Percentiles rank a stretch among this genome's conserved stretches.
These are phyloP conservation scores for Leccinum fuscescens DNA, from an alignment of 1,284 basidiomycete genomes.

Conservation along the genomic window DNA sequence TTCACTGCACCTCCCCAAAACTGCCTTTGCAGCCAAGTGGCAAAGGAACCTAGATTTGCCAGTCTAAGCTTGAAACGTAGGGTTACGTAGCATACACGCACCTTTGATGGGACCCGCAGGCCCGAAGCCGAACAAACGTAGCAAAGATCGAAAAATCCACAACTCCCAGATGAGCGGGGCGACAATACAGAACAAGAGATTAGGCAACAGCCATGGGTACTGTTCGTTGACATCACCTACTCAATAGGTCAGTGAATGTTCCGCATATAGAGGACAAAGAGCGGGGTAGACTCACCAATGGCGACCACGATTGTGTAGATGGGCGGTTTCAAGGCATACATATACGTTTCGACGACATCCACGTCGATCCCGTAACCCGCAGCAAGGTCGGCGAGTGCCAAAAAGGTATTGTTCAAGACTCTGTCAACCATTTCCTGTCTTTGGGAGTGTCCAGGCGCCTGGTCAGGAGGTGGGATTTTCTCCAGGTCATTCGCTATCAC, in stretches of 20 bases:
- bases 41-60: constrained; percentile 9
- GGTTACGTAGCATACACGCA: not conserved
- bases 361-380: constrained; percentile 1
- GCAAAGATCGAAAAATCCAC: constrained; percentile 12
- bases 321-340: not conserved
- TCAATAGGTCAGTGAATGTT: not conserved
- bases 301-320: not conserved
- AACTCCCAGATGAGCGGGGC: constrained; percentile 10
- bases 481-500: not conserved
- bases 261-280: not conserved
- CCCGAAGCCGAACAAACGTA: constrained; percentile 20
- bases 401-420: constrained; percentile 2
- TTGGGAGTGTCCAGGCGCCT: constrained; percentile 3
- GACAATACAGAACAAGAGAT: constrained; percentile 6
- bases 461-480: not conserved
- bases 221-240: constrained; percentile 19
- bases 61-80: not conserved
- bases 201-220: constrained; percentile 9
- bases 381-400: constrained; percentile 1
- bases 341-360: not conserved
- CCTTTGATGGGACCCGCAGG: constrained; percentile 18
- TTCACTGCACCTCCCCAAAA: constrained; percentile 6
- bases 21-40: constrained; percentile 11
- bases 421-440: constrained; percentile 5
- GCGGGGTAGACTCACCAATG: constrained; percentile 11